phyloP scores from a whole-genome alignment of 2,329 filamentous ascomycete species.

The Ustulina deusta region DNA sequence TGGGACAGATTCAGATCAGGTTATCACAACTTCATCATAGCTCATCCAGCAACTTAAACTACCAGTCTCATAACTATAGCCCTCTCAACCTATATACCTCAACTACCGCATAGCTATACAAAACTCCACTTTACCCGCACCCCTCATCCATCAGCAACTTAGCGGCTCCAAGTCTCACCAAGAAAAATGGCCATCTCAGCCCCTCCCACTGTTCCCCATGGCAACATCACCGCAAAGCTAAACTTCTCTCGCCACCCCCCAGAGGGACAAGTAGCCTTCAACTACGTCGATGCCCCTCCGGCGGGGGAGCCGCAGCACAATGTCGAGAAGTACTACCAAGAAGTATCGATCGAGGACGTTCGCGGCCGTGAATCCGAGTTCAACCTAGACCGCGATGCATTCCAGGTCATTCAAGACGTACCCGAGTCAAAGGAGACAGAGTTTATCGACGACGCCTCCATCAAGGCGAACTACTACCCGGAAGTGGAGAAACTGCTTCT shows the following conservation, averaged over 20 bases:
- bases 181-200: slow-evolving; percentile 58
- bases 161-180: too few relatives aligned
- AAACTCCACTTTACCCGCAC: slow-evolving; percentile 3
- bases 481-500: slow-evolving; percentile 82
- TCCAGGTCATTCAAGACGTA: slow-evolving; percentile 72
- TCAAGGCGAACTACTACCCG: slow-evolving; percentile 82
- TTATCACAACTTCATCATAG: slow-evolving; percentile 16
- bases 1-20: slow-evolving; percentile 3
- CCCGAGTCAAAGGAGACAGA: slow-evolving; percentile 67
- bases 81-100: not conserved
- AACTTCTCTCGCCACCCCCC: slow-evolving; percentile 73
- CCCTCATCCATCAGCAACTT: slow-evolving; percentile 32
- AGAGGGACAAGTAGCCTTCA: slow-evolving; percentile 71
- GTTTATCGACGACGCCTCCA: slow-evolving; percentile 76
- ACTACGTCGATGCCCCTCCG: slow-evolving; percentile 74
- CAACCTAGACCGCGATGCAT: slow-evolving; percentile 79
- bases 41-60: slow-evolving; percentile 5
- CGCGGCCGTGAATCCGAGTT: slow-evolving; percentile 76
- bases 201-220: slow-evolving; percentile 59
- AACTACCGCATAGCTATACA: not conserved
- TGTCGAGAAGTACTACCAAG: slow-evolving; percentile 63
- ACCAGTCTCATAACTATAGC: not conserved
- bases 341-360: slow-evolving; percentile 76
- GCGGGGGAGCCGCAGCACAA: slow-evolving; percentile 73
- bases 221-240: slow-evolving; percentile 71